Evolutionary conservation across 306 rosid genomes (phyloP).

Genomic region (Hippophae gyantsensis): DNA sequence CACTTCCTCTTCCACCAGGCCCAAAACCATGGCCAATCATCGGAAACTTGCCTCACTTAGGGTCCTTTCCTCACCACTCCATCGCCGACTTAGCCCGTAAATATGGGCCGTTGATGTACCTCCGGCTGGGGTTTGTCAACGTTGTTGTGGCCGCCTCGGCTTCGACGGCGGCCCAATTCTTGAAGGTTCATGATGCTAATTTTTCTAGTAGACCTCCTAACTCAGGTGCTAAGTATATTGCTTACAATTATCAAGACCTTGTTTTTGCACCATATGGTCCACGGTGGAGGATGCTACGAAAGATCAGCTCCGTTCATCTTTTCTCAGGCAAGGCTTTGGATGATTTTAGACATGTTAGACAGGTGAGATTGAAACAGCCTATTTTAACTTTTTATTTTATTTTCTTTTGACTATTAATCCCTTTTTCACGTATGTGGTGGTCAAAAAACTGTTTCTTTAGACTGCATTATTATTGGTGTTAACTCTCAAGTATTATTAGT

Average conservation of each 20-base stretch:
- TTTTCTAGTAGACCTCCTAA: constrained; percentile 78
- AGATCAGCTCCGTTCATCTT: constrained; percentile 64
- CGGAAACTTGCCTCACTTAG: constrained; percentile 75
- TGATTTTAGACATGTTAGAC: constrained; percentile 49
- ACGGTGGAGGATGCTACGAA: constrained; percentile 66
- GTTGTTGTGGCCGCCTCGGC: constrained; percentile 73
- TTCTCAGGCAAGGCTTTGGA: constrained; percentile 78
- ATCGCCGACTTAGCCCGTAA: constrained; percentile 41
- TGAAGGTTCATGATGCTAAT: constrained; percentile 58
- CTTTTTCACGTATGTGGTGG: no score
- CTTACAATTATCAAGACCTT: constrained; percentile 67
- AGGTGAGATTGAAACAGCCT: constrained; percentile 28
- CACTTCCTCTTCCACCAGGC: constrained; percentile 54
- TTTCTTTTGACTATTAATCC: not conserved
- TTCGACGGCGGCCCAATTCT: constrained; percentile 52
- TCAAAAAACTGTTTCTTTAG: no score
- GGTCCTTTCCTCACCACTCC: constrained; percentile 63
- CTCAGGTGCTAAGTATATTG: constrained; percentile 58
- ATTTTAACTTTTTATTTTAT: not conserved
- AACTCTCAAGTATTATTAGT: no score
- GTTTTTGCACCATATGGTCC: constrained; percentile 80
- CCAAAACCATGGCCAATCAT: constrained; percentile 77
- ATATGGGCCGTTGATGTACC: constrained; percentile 71
- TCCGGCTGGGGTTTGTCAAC: constrained; percentile 51
- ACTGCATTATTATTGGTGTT: no score